Conservation (phyloP, 371 early-diverging fungal genomes). For the Dichotomocladium elegans region DNA sequence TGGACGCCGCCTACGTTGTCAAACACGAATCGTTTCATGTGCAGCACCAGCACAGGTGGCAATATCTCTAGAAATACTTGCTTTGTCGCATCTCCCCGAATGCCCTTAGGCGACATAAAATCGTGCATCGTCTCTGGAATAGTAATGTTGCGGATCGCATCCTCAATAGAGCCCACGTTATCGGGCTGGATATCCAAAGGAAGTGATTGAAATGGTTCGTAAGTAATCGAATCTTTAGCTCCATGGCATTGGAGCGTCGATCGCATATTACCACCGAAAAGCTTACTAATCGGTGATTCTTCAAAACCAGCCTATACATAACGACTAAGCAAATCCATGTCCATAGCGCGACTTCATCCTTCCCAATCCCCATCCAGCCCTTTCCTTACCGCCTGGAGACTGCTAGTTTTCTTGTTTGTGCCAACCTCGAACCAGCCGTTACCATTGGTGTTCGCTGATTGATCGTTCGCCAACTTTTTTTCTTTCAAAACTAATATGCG, state of each 20-base stretch:
- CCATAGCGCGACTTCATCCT: no score
- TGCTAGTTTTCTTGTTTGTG: constrained; percentile 68
- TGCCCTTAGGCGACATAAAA: constrained; percentile 41
- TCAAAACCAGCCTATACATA: constrained; percentile 51
- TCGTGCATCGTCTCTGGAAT: constrained; percentile 72
- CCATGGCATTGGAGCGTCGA: constrained; percentile 76
- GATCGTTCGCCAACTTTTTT: constrained; percentile 19
- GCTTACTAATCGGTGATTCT: constrained; percentile 78
- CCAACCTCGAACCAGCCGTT: constrained; percentile 91
- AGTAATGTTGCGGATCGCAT: constrained; percentile 79
- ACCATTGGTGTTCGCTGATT: constrained; percentile 27
- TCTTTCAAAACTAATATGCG: constrained; percentile 18
- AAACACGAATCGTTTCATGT: constrained; percentile 92
- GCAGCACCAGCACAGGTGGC: constrained; percentile 93
- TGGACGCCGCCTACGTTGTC: constrained; percentile 73
- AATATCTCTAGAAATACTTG: constrained; percentile 76
- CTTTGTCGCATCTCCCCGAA: constrained; percentile 78
- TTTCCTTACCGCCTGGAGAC: constrained; percentile 28
- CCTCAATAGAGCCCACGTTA: constrained; percentile 74
- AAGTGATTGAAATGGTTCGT: constrained; percentile 87
- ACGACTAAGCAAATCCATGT: no score
- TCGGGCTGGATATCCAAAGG: constrained; percentile 87
- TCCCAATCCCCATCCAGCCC: neutral
- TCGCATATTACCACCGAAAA: constrained; percentile 85
- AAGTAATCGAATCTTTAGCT: constrained; percentile 74